Evolutionary conservation across 495 filamentous ascomycete species (phyloP), one percentile per base, ranked within the genome.

Genomic region (Podospora conica): DNA sequence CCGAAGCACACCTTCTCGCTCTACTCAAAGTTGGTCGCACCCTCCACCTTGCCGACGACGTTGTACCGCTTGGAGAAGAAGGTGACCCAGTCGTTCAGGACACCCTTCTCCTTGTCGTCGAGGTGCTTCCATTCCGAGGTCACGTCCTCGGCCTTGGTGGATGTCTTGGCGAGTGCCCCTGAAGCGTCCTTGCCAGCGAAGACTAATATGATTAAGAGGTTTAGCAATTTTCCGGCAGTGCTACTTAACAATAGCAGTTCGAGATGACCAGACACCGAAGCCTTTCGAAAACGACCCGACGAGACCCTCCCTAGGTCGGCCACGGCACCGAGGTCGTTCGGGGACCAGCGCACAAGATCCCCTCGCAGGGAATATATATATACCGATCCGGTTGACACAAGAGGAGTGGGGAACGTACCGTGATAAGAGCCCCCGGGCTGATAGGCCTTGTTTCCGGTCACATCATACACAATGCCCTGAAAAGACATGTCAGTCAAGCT

Each of bases 61-160:
- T 94, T 97, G 75, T 98, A 98, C 53, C 95, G 83, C 79, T 97
- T 98, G 70, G 87, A 89, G 80, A 98, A 98, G 80, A 96, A 98
- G 3, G 89, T 96, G 61, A 86, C 88, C 95, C 95, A 99, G 73
- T 98, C 96, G 23, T 91, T 82, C 53, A 99, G 80, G 15, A 89
- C 86, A 25, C 81, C 84, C 80, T 97, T 92, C 75, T 97, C 87
- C 78, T 93, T 92, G n/a, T 96, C 93, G 22, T 78, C 77, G 55
- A 99, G 81, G 73, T 95, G 91, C 63, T 87, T 81, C 91, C 92
- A 98, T 28, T 97, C 90, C 1, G 96, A 81, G 20, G 78, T 79
- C 69, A 91, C 93, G 71, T 98, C 92, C 71, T 93, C 92, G 4
- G 83, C 76, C 76, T 97, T 96, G 54, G 93, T 86, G 4, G 92